Conservation (phyloP, 768 basidiomycete species). For the Russula vinacea region DNA sequence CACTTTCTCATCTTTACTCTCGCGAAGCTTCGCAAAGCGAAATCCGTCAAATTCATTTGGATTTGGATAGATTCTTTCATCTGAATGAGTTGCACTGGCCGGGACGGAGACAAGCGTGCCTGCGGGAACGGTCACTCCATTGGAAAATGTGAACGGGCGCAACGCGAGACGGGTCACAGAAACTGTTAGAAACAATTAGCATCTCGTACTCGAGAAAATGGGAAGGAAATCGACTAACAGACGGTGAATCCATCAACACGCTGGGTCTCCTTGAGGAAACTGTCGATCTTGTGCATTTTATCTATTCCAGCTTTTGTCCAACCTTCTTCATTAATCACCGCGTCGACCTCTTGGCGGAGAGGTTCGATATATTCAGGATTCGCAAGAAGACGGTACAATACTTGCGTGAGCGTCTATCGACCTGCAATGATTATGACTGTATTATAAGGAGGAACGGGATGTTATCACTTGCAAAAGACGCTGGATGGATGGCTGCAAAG, state of each 20-base stretch:
- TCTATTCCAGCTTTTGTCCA: slow-evolving; percentile 15
- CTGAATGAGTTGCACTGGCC: slow-evolving; percentile 38
- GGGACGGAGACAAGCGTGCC: slow-evolving; percentile 41
- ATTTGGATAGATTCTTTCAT: slow-evolving; percentile 43
- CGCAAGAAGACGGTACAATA: slow-evolving; percentile 31
- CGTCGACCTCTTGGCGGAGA: slow-evolving; percentile 32
- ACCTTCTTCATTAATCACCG: slow-evolving; percentile 19
- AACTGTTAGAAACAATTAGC: slow-evolving; percentile 15
- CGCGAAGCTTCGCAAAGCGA: slow-evolving; percentile 39
- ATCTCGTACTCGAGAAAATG: neutral
- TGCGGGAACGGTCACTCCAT: slow-evolving; percentile 39
- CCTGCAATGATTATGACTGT: neutral
- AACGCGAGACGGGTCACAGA: slow-evolving; percentile 31
- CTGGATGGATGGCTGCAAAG: slow-evolving; percentile 40
- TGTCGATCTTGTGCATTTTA: slow-evolving; percentile 37
- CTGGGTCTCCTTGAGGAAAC: slow-evolving; percentile 38
- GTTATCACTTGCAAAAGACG: slow-evolving; percentile 34
- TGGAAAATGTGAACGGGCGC: slow-evolving; percentile 35
- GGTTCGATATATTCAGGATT: slow-evolving; percentile 32
- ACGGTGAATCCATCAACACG: slow-evolving; percentile 28
- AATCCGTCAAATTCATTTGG: slow-evolving; percentile 43
- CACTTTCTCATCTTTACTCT: slow-evolving; percentile 24
- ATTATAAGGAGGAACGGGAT: too few relatives aligned
- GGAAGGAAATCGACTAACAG: neutral
- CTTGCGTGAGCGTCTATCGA: slow-evolving; percentile 12